Conservation (phyloP, 257 asterid species). For the Salvia splendens region DNA sequence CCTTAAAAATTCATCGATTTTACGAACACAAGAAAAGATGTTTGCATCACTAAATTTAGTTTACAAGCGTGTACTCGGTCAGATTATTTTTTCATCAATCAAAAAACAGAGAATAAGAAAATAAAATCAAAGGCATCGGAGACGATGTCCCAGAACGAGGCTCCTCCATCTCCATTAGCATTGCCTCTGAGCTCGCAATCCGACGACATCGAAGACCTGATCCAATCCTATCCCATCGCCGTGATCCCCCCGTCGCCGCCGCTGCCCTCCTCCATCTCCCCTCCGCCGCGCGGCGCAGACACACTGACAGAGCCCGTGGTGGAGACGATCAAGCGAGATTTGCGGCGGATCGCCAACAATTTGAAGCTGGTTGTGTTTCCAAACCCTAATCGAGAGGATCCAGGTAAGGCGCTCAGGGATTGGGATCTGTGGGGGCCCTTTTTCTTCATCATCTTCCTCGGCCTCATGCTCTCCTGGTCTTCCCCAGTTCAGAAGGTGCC, state of each 20-base stretch:
- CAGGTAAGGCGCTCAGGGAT: slow-evolving; percentile 79
- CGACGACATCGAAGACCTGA: slow-evolving; percentile 82
- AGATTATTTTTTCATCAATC: background rate
- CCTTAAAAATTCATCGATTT: too few relatives aligned
- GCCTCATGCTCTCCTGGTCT: slow-evolving; percentile 83
- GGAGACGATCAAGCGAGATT: slow-evolving; percentile 82
- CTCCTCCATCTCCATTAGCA: slow-evolving; percentile 36
- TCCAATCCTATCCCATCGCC: slow-evolving; percentile 58
- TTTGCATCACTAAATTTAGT: too few relatives aligned
- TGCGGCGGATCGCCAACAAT: slow-evolving; percentile 65
- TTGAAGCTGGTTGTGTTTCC: slow-evolving; percentile 86
- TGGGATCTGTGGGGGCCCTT: slow-evolving; percentile 94
- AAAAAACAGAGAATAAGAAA: background rate
- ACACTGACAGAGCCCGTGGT: slow-evolving; percentile 84
- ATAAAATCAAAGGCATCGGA: background rate
- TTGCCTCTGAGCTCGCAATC: slow-evolving; percentile 72
- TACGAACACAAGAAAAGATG: too few relatives aligned
- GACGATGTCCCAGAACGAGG: slow-evolving; percentile 51
- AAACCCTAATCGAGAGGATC: slow-evolving; percentile 79
- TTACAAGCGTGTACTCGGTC: too few relatives aligned
- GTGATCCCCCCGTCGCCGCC: slow-evolving; percentile 68
- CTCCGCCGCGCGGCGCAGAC: slow-evolving; percentile 46
- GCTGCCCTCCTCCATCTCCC: slow-evolving; percentile 57
- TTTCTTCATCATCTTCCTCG: slow-evolving; percentile 83
- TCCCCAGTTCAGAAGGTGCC: slow-evolving; percentile 76